Conservation (phyloP, 345 rosid species). For the Mallotus nudiflorus region DNA sequence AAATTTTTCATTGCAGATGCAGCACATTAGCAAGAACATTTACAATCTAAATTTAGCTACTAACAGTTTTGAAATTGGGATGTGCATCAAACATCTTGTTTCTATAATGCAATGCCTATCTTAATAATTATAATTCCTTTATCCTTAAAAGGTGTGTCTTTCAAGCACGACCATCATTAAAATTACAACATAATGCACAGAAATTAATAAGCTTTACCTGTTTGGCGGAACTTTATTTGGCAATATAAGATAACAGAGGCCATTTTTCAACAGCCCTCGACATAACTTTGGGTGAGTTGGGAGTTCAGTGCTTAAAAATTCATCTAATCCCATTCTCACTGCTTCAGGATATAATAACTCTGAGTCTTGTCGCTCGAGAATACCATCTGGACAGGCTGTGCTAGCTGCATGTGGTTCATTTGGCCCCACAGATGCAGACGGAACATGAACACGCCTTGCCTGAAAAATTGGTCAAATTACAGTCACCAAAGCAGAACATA, state of each 20-base stretch:
- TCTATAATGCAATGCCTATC: neutral
- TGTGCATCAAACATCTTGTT: slow-evolving; percentile 6
- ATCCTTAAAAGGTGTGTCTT: neutral
- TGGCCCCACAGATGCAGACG: slow-evolving; percentile 83
- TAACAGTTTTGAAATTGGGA: neutral
- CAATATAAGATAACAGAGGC: slow-evolving; percentile 91
- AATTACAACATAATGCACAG: slow-evolving; percentile 3
- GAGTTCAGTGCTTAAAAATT: slow-evolving; percentile 66
- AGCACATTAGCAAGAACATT: neutral
- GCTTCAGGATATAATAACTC: slow-evolving; percentile 54
- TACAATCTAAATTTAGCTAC: neutral
- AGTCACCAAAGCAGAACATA: neutral
- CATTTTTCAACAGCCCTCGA: slow-evolving; percentile 86
- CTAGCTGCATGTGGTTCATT: slow-evolving; percentile 97
- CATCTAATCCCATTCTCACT: slow-evolving; percentile 46
- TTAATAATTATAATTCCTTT: neutral
- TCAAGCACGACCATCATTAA: slow-evolving; percentile 9
- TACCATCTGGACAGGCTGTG: slow-evolving; percentile 79
- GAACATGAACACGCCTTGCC: slow-evolving; percentile 47
- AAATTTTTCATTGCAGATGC: neutral
- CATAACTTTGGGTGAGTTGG: slow-evolving; percentile 86
- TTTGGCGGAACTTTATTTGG: slow-evolving; percentile 96
- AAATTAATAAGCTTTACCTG: slow-evolving; percentile 49
- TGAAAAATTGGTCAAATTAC: slow-evolving; percentile 28
- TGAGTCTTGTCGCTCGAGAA: slow-evolving; percentile 68